Base-by-base conservation (phyloP, 768 basidiomycete species). In the Trametes villosa region DNA sequence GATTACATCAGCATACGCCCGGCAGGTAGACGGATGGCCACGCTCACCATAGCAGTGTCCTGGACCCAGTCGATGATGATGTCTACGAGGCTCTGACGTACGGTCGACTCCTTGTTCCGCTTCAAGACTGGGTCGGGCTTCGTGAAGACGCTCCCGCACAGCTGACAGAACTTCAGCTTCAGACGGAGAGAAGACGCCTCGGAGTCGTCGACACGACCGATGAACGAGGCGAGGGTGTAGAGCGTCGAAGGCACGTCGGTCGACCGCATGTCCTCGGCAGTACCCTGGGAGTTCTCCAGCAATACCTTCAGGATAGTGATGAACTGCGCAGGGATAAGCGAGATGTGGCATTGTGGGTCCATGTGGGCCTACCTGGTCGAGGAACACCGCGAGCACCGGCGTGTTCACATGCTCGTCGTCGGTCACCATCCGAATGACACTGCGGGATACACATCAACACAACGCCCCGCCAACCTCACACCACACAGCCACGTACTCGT, bases 31-130 rank as follows among this genome's bases (percentile, higher is more conserved):
- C 34, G 12, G 11, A 29, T 31, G 22, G 26, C 45, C 52, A 31
- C 27, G 73, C 85, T 55, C 53, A 90, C 91, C 59, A 69, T 65
- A 17, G 76, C 58, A 9, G 81, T 77, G 52, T 84, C 81, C 62
- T 82, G 79, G 41, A 91, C 84, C 94, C 94, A 96, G 44, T 89
- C 86, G 70, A 88, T 78, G n/a, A 96, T 76, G 31, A 83, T 81
- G 60, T 95, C 91, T 26, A 94, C 78, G 38, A 94, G 83, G 36
- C 80, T 79, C 70, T 92, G 89, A 13, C 92, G 84, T 15, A 85
- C 79, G 54, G 75, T 73, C 61, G 79, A 84, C 66, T 91, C 89
- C 71, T 87, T 91, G 62, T 48, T 59, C 17, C 86, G 86, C 64
- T 89, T 71, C 24, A 81, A 80, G 22, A 92, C 71, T 8, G 80